These are phyloP conservation scores for Gossypium laxum DNA, from an alignment of 441 rosid species.

Conservation along the genomic window DNA sequence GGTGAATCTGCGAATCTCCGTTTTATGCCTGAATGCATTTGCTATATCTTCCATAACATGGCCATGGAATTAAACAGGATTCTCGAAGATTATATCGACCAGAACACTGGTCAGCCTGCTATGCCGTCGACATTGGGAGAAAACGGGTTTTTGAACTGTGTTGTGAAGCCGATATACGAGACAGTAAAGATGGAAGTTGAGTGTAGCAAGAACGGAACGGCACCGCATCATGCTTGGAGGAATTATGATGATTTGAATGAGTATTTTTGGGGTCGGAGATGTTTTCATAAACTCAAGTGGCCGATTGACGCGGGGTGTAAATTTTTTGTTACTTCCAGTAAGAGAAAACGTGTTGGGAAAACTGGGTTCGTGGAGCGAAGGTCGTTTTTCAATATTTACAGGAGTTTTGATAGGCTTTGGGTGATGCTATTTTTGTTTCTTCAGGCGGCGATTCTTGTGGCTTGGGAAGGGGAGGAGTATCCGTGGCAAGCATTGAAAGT, in stretches of 20 bases:
- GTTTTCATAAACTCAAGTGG: conserved; percentile 1
- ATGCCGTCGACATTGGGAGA: not conserved
- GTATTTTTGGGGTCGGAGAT: not conserved
- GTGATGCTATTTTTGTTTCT: not conserved
- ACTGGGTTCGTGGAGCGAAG: not conserved
- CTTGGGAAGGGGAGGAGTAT: not conserved
- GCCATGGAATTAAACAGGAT: not conserved
- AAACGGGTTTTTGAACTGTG: not conserved
- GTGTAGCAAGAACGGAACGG: not conserved
- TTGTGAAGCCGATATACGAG: not conserved
- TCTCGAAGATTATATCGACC: not conserved
- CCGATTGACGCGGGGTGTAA: not conserved
- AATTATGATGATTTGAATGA: conserved; percentile 4
- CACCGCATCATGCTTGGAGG: not conserved
- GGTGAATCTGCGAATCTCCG: not conserved
- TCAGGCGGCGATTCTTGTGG: not conserved
- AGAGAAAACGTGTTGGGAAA: not conserved
- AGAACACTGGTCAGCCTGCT: conserved; percentile 1
- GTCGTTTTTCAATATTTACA: not conserved
- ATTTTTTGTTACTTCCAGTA: not conserved
- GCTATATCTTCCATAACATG: not conserved
- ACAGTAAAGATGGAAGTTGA: not conserved
- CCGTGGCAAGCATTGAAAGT: conserved; percentile 1
- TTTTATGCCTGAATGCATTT: not conserved
- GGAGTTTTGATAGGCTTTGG: conserved; percentile 6